Evolutionary conservation across 352 stramenopile genomes (phyloP).

Genomic region (Phytophthora ramorum): DNA sequence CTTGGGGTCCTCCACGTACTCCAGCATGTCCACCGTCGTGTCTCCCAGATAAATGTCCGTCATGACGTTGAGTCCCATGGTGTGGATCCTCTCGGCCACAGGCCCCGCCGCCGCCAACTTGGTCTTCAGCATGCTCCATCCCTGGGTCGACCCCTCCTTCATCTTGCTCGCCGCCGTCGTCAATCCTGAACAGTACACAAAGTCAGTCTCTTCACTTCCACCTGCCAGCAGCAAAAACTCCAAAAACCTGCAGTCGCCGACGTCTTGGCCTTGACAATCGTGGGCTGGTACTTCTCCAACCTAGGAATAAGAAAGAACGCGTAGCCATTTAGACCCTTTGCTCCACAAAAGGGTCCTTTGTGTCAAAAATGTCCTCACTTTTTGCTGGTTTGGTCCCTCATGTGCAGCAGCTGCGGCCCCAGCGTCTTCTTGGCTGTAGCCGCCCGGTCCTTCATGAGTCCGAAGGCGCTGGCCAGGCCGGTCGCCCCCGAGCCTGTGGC

Average conservation of each 20-base stretch:
- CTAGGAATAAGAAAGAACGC: slow-evolving; percentile 30
- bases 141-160: slow-evolving; percentile 78
- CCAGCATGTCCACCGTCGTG: slow-evolving; percentile 52
- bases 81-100: slow-evolving; percentile 79
- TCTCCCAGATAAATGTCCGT: slow-evolving; percentile 77
- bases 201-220: not conserved
- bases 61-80: slow-evolving; percentile 75
- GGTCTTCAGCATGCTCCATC: slow-evolving; percentile 83
- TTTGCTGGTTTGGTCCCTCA: slow-evolving; percentile 66
- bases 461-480: slow-evolving; percentile 43
- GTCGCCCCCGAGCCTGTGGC: slow-evolving; percentile 13
- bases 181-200: slow-evolving; percentile 10
- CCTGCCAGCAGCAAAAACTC: not conserved
- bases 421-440: slow-evolving; percentile 64
- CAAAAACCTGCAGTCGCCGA: slow-evolving; percentile 65
- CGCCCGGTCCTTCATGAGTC: slow-evolving; percentile 60
- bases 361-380: slow-evolving; percentile 19
- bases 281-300: slow-evolving; percentile 78
- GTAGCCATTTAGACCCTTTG: slow-evolving; percentile 17
- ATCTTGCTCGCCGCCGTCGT: slow-evolving; percentile 46
- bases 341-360: slow-evolving; percentile 1
- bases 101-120: slow-evolving; percentile 73
- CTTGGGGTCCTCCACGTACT: slow-evolving; percentile 55
- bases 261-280: slow-evolving; percentile 75
- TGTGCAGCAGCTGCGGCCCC: slow-evolving; percentile 54